phyloP scores from a whole-genome alignment of 345 rosid genomes.

The Trapa bicornis region DNA sequence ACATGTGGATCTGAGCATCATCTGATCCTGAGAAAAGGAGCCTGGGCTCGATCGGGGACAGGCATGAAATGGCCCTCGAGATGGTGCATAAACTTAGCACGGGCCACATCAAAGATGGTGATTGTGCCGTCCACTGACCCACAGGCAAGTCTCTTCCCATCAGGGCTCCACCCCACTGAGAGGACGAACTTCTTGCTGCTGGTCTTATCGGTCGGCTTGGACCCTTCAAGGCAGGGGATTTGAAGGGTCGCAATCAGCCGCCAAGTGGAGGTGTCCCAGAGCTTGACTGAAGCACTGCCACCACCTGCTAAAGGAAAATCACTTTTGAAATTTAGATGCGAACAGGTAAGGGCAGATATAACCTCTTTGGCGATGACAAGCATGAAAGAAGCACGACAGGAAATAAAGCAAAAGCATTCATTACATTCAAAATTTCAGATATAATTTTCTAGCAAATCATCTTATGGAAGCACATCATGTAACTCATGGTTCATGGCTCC shows the following conservation, averaged over 20 bases:
- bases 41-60: conserved; percentile 59
- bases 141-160: conserved; percentile 73
- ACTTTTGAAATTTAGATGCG: not conserved
- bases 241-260: conserved; percentile 50
- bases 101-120: conserved; percentile 66
- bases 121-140: conserved; percentile 95
- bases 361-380: not conserved
- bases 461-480: not conserved
- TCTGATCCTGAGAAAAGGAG: conserved; percentile 79
- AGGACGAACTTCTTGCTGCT: conserved; percentile 84
- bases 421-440: not conserved
- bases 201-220: conserved; percentile 69
- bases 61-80: conserved; percentile 92
- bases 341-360: not conserved
- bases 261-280: conserved; percentile 97
- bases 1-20: conserved; percentile 79
- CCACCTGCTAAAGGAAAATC: conserved; percentile 55
- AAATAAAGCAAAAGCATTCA: not conserved
- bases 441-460: not conserved
- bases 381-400: not conserved
- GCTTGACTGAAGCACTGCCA: conserved; percentile 86
- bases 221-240: conserved; percentile 74
- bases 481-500: not conserved
- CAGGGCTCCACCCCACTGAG: conserved; percentile 85
- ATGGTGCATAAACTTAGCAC: conserved; percentile 75